phyloP scores from a whole-genome alignment of 2,329 filamentous ascomycete species.

The Calycina marina region DNA sequence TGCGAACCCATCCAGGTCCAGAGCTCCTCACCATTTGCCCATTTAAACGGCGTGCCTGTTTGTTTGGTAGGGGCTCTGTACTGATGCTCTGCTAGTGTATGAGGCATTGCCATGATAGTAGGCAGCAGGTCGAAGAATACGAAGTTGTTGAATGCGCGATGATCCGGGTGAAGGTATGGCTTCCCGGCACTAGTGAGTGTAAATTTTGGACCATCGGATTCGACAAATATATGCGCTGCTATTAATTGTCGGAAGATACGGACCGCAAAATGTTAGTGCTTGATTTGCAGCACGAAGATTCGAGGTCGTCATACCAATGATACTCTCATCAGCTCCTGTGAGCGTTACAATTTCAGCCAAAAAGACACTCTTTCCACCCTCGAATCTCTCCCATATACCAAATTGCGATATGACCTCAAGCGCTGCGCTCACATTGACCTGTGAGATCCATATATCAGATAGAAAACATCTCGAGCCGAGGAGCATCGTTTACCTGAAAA shows the following conservation, averaged over 20 bases:
- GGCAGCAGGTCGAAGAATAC: slow-evolving; percentile 12
- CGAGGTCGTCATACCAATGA: slow-evolving; percentile 8
- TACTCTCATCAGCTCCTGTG: slow-evolving; percentile 13
- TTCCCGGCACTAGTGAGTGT: slow-evolving; percentile 9
- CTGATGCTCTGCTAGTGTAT: slow-evolving; percentile 8
- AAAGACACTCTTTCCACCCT: slow-evolving; percentile 10
- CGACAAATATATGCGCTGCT: slow-evolving; percentile 8
- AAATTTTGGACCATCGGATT: slow-evolving; percentile 7
- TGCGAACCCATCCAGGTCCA: slow-evolving; percentile 15
- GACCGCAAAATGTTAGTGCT: neutral
- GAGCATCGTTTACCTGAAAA: slow-evolving; percentile 9
- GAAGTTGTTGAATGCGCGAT: slow-evolving; percentile 13
- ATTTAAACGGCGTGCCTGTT: slow-evolving; percentile 13
- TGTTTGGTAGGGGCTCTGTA: slow-evolving; percentile 16
- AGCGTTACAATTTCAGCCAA: slow-evolving; percentile 9
- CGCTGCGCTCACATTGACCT: slow-evolving; percentile 14
- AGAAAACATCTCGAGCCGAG: neutral
- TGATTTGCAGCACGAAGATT: neutral
- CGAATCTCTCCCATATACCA: slow-evolving; percentile 11
- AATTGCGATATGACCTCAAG: slow-evolving; percentile 12
- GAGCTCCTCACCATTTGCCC: slow-evolving; percentile 13
- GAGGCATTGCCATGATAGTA: slow-evolving; percentile 13
- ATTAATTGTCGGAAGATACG: slow-evolving; percentile 8
- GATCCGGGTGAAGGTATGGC: slow-evolving; percentile 5
- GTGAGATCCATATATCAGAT: neutral